A percentile compares a stretch with the other conserved stretches of the same genome.
These are phyloP conservation scores for Lipomyces sp. DNA, from an alignment of 805 yeast genomes.

Conservation along the genomic window DNA sequence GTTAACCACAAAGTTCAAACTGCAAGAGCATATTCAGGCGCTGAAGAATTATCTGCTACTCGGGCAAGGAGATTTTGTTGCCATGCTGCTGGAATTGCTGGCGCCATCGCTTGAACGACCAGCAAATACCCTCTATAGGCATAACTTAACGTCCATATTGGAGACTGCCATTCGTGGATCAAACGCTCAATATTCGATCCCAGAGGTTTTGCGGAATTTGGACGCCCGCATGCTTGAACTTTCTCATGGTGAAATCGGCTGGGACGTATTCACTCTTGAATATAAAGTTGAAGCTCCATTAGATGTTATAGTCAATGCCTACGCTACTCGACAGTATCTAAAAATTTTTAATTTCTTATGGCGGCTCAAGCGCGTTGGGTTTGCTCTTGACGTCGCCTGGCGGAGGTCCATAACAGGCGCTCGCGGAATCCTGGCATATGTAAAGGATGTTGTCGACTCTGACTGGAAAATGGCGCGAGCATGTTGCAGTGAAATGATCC, in stretches of 20 bases:
- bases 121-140: conserved; percentile 65
- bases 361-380: conserved; percentile 69
- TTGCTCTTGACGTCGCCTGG: conserved; percentile 59
- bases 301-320: conserved; percentile 59
- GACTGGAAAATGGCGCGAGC: conserved; percentile 42
- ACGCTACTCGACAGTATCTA: conserved; percentile 59
- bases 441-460: conserved; percentile 22
- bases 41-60: conserved; percentile 70
- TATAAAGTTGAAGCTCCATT: conserved; percentile 60
- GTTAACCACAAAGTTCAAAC: conserved; percentile 55
- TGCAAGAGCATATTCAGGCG: conserved; percentile 61
- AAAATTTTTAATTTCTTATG: conserved; percentile 85
- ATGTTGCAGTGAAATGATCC: conserved; percentile 43
- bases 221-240: conserved; percentile 84
- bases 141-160: conserved; percentile 65
- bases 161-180: conserved; percentile 61
- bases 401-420: conserved; percentile 43
- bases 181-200: conserved; percentile 45
- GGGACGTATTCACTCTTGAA: conserved; percentile 92
- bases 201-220: conserved; percentile 55
- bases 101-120: conserved; percentile 60
- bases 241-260: conserved; percentile 75
- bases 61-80: conserved; percentile 82
- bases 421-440: conserved; percentile 36
- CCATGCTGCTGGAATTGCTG: conserved; percentile 63